Evolutionary conservation across 169 alveolate genomes (phyloP), one percentile per base, ranked within the genome.

Genomic region (Eimeria sp.): DNA sequence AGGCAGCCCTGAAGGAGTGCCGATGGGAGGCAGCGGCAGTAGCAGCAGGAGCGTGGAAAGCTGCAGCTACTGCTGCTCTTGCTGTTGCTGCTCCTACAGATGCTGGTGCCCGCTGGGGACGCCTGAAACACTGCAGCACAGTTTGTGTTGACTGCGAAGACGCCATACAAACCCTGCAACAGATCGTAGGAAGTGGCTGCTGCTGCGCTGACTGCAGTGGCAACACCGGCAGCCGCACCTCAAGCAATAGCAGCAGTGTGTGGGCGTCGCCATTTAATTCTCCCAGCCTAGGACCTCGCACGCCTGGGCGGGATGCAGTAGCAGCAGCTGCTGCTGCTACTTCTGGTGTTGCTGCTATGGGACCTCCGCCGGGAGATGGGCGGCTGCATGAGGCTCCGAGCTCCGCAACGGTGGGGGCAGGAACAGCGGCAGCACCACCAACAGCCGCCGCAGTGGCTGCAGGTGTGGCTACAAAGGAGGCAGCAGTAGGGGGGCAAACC

Each of bases 1-100:
- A 78, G 49, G 61, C 89, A 78, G 89, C 89, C 40, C 65, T 78
- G 43, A 78, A 78, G 65, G 67, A 78, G 65, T 78, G 89, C 89
- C 22, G 49, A 27, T 78, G 89, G 89, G 89, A 47, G 34, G 89
- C 84, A 10, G 57, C 43, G 22, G 84, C 89, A 11, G 5, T 78
- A 13, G 57, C 25, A 40, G 84, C n/a, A 54, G 61, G 61, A 54
- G 61, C 61, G 4, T 14, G 16, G 61, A 7, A 54, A 14, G 61
- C 61, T 54, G 65, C 84, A n/a, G 57, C 51, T 40, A 14, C 61
- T 54, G 65, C 84, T 73, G 57, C 51, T 40, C 22, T 65, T 22
- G 30, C 47, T 40, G 84, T 7, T n/a, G 84, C 51, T n/a, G 57
- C 89, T 20, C 43, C 89, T 22, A 65, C 34, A 13, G 67, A 16